These are phyloP conservation scores for Rhizophora apiculata DNA, from an alignment of 345 rosid genomes.

Conservation along the genomic window DNA sequence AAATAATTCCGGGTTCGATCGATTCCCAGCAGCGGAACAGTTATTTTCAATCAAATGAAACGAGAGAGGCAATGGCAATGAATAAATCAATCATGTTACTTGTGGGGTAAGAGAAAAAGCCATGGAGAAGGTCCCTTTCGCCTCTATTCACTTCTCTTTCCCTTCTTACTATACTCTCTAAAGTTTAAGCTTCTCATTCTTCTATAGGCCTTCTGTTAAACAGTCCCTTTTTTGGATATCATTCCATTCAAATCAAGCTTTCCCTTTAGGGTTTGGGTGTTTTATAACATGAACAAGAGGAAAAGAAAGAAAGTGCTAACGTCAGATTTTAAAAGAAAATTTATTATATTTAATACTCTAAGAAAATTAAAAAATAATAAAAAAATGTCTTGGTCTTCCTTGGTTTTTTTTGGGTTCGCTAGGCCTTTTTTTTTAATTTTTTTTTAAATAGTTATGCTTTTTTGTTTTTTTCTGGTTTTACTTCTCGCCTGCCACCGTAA, in stretches of 20 bases:
- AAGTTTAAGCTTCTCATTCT: slow-evolving; percentile 22
- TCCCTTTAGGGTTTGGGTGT: slow-evolving; percentile 64
- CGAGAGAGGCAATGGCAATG: slow-evolving; percentile 21
- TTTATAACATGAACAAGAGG: slow-evolving; percentile 45
- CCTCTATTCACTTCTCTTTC: slow-evolving; percentile 17
- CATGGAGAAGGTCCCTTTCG: slow-evolving; percentile 8
- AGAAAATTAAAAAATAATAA: background rate
- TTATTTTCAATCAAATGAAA: background rate
- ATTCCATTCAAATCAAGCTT: slow-evolving; percentile 40
- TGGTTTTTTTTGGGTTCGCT: slow-evolving; percentile 15
- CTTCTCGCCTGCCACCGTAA: slow-evolving; percentile 53
- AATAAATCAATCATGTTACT: slow-evolving; percentile 25
- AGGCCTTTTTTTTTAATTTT: background rate
- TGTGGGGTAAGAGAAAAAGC: slow-evolving; percentile 41
- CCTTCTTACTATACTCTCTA: slow-evolving; percentile 9
- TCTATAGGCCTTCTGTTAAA: slow-evolving; percentile 13
- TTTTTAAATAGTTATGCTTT: background rate
- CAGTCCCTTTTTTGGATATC: slow-evolving; percentile 30
- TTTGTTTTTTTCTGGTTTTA: slow-evolving; percentile 7
- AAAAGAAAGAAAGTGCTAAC: slow-evolving; percentile 44
- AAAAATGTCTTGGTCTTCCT: background rate
- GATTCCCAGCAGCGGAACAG: too few relatives aligned
- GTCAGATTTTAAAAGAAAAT: slow-evolving; percentile 34
- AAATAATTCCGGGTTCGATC: too few relatives aligned
- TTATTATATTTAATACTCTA: background rate